Evolutionary conservation across 129 eudicot genomes (phyloP).

Genomic region (Arctium minus): DNA sequence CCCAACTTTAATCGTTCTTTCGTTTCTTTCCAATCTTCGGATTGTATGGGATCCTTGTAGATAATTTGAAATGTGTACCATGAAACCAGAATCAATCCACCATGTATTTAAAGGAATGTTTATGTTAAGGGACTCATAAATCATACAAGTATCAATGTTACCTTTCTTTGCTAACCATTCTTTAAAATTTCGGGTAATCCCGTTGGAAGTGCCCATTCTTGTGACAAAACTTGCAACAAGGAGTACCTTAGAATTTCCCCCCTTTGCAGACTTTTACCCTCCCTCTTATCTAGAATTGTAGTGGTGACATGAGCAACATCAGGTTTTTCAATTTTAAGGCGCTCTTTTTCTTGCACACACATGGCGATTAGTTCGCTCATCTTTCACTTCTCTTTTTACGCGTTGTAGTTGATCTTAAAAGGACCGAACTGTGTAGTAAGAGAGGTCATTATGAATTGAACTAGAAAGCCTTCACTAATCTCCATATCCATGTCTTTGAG

Average conservation of each 20-base stretch:
- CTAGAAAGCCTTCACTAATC: background rate
- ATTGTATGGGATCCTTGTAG: background rate
- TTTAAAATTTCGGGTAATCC: no score
- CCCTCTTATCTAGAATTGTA: no score
- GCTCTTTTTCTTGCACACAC: no score
- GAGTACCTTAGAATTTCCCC: no score
- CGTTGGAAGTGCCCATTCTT: no score
- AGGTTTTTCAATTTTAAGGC: no score
- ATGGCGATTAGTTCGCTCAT: background rate
- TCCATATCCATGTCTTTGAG: background rate
- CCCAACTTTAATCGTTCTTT: background rate
- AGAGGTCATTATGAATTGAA: background rate
- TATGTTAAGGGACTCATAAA: no score
- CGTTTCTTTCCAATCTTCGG: background rate
- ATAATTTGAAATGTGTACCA: background rate
- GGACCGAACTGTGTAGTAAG: background rate
- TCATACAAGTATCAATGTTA: no score
- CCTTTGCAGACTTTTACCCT: no score
- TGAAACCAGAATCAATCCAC: background rate
- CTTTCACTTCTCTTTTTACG: background rate
- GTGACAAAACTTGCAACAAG: no score
- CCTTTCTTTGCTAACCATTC: no score
- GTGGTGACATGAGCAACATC: background rate
- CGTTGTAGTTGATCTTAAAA: background rate
- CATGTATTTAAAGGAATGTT: background rate